These are phyloP conservation scores for Nothomitra cinnamomea DNA, from an alignment of 2,329 filamentous ascomycete genomes.

Conservation along the genomic window DNA sequence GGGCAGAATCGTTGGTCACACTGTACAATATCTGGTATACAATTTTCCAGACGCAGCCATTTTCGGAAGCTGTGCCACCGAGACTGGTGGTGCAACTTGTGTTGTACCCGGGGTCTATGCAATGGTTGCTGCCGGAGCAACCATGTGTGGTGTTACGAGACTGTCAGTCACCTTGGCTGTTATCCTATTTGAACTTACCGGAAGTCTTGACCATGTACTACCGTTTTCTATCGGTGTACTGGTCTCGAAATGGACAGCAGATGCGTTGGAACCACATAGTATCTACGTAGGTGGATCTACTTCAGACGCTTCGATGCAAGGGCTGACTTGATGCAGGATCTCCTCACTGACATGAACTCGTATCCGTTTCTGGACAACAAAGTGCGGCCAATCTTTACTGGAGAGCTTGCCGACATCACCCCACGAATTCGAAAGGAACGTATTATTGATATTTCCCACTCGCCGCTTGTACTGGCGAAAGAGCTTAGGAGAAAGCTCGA, in stretches of 20 bases:
- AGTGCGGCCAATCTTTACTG: constrained; percentile 77
- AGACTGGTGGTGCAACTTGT: constrained; percentile 55
- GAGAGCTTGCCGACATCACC: constrained; percentile 74
- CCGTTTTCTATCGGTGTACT: constrained; percentile 86
- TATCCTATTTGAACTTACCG: constrained; percentile 90
- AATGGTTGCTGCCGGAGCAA: constrained; percentile 82
- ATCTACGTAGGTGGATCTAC: constrained; percentile 53
- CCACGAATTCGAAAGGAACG: constrained; percentile 56
- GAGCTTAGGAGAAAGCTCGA: constrained; percentile 69
- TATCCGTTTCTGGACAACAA: constrained; percentile 98
- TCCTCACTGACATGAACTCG: constrained; percentile 90
- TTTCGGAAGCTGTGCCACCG: constrained; percentile 56
- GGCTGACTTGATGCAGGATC: constrained; percentile 36
- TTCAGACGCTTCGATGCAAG: background rate
- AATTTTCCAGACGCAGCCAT: constrained; percentile 53
- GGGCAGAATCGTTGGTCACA: constrained; percentile 73
- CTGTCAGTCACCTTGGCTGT: constrained; percentile 86
- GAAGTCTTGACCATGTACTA: constrained; percentile 84
- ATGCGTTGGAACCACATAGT: constrained; percentile 82
- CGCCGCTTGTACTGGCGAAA: constrained; percentile 59
- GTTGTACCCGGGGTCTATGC: constrained; percentile 96
- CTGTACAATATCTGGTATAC: constrained; percentile 66
- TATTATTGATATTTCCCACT: constrained; percentile 75
- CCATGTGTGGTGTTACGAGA: constrained; percentile 94
- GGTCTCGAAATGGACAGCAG: constrained; percentile 95